Conservation (phyloP, 306 rosid species). For the Hylodesmum podocarpum region DNA sequence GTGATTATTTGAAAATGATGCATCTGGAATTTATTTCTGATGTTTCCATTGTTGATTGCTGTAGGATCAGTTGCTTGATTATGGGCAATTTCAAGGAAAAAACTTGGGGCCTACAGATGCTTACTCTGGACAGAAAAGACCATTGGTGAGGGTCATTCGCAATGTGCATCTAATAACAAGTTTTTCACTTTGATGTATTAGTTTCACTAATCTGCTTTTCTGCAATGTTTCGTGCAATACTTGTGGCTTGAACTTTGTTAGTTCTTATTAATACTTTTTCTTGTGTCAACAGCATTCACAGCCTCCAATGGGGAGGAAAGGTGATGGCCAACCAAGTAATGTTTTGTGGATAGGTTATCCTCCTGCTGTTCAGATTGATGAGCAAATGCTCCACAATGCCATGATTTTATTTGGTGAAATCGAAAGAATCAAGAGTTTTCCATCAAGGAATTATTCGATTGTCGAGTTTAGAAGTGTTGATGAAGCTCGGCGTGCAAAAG, state of each 20-base stretch:
- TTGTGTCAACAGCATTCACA: conserved; percentile 61
- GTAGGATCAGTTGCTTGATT: conserved; percentile 80
- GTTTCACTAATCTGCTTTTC: conserved; percentile 9
- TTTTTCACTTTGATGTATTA: neutral
- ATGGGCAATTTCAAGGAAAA: conserved; percentile 69
- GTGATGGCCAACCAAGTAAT: conserved; percentile 74
- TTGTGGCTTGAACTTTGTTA: conserved; percentile 3
- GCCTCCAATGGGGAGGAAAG: conserved; percentile 54
- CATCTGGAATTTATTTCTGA: neutral
- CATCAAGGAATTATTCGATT: conserved; percentile 80
- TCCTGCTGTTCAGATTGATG: conserved; percentile 88
- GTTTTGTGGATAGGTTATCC: conserved; percentile 93
- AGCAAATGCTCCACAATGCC: conserved; percentile 99
- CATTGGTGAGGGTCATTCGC: conserved; percentile 54
- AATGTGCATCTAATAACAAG: conserved; percentile 25
- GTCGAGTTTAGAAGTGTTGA: conserved; percentile 97
- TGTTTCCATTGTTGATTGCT: conserved; percentile 28
- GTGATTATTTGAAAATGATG: neutral
- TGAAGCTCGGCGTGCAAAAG: conserved; percentile 99
- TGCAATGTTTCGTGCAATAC: neutral
- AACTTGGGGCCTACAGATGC: conserved; percentile 55
- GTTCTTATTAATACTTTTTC: conserved; percentile 16
- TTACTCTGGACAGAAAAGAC: conserved; percentile 69
- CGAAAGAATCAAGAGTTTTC: conserved; percentile 88
- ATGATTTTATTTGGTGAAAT: conserved; percentile 99